These are phyloP conservation scores for Mytilinidion resinicola DNA, from an alignment of 495 filamentous ascomycete genomes.

Conservation along the genomic window DNA sequence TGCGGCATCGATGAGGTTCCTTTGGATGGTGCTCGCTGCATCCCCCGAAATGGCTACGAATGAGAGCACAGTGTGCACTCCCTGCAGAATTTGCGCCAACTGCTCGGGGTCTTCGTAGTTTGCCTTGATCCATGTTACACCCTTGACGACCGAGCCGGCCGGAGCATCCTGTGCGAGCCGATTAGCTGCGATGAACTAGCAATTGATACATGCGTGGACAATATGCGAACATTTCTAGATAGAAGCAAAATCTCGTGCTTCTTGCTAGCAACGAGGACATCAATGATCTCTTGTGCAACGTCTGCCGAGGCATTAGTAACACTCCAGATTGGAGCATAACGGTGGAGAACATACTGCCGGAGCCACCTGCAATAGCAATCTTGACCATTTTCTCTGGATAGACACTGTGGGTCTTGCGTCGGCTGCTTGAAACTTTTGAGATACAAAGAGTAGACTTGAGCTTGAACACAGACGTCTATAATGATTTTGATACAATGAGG, in stretches of 20 bases:
- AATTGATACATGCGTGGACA: not conserved
- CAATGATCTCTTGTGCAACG: conserved; percentile 49
- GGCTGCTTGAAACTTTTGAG: no score
- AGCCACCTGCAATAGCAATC: conserved; percentile 49
- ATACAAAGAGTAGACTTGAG: no score
- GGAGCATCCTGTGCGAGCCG: conserved; percentile 16
- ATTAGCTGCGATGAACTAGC: not conserved
- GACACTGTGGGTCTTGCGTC: no score
- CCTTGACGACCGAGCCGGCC: conserved; percentile 12
- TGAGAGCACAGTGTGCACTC: not conserved
- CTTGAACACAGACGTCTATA: no score
- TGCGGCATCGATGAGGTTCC: conserved; percentile 33
- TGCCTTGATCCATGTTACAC: conserved; percentile 8
- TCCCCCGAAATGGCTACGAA: conserved; percentile 10
- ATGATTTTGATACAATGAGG: no score
- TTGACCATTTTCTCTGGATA: conserved; percentile 43
- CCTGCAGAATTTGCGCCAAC: conserved; percentile 1
- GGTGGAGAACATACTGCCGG: conserved; percentile 39
- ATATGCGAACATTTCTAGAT: conserved; percentile 39
- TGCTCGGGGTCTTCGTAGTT: conserved; percentile 6
- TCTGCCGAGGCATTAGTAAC: conserved; percentile 34
- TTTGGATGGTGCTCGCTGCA: conserved; percentile 21
- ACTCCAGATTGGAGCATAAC: not conserved
- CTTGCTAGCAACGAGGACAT: conserved; percentile 43
- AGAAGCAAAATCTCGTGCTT: conserved; percentile 50